Evolutionary conservation across 768 basidiomycete genomes (phyloP).

Genomic region (Mycena metata): DNA sequence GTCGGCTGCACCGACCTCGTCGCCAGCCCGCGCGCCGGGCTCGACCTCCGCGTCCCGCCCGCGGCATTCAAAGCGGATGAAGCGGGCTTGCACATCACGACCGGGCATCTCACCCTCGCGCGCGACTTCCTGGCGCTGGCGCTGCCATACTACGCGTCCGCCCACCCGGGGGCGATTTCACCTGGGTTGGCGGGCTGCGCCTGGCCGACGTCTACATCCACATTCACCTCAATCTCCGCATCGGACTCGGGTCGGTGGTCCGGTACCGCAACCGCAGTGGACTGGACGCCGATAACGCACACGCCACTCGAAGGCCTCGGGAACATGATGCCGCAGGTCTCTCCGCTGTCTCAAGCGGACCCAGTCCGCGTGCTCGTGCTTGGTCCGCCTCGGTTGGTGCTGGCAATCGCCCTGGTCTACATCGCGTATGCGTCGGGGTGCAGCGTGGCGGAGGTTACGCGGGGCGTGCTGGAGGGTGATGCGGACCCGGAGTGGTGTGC

Average conservation of each 20-base stretch:
- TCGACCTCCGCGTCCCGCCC: conserved; percentile 27
- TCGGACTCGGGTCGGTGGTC: neutral
- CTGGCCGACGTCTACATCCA: neutral
- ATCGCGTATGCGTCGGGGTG: conserved; percentile 29
- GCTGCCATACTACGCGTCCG: conserved; percentile 32
- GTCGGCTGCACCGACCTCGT: conserved; percentile 8
- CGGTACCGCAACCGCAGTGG: too few relatives aligned
- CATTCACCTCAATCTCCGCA: neutral
- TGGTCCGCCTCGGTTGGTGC: conserved; percentile 28
- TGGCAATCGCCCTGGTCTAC: conserved; percentile 27
- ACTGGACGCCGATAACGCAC: conserved; percentile 8
- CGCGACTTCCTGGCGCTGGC: conserved; percentile 38
- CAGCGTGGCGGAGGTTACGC: conserved; percentile 26
- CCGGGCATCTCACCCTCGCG: conserved; percentile 29
- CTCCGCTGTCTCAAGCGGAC: conserved; percentile 17
- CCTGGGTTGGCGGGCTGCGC: neutral
- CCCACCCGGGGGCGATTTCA: neutral
- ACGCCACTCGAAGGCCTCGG: neutral
- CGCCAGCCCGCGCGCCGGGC: neutral
- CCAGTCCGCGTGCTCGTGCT: conserved; percentile 31
- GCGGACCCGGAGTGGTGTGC: conserved; percentile 25
- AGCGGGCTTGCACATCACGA: conserved; percentile 3
- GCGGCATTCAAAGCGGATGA: neutral
- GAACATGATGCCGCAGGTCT: neutral
- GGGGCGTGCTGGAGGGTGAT: conserved; percentile 26